Percentiles rank a stretch among this genome's conserved stretches.
Conservation (phyloP, 441 rosid species). For the Brassica hybrid region DNA sequence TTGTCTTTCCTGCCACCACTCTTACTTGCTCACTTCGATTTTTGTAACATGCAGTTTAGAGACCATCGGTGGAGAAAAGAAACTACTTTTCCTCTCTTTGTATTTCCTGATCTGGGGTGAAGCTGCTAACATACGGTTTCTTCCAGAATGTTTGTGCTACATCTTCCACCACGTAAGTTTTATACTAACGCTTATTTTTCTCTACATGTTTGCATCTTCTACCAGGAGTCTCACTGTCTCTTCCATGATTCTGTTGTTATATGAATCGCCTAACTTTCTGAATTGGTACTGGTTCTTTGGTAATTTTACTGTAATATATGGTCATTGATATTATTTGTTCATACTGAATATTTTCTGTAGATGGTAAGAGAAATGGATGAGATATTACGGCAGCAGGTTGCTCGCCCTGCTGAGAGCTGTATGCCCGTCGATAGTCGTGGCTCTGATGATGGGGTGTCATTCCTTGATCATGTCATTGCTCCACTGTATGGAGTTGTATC, state of each 20-base stretch:
- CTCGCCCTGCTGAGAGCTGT: slow-evolving; percentile 88
- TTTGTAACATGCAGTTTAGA: slow-evolving; percentile 69
- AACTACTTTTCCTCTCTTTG: slow-evolving; percentile 76
- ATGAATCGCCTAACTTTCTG: slow-evolving; percentile 19
- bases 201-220: slow-evolving; percentile 6
- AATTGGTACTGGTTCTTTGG: slow-evolving; percentile 5
- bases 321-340: slow-evolving; percentile 19
- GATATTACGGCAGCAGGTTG: slow-evolving; percentile 72
- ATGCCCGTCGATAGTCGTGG: slow-evolving; percentile 65
- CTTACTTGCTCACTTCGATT: slow-evolving; percentile 32
- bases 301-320: background rate
- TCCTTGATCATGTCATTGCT: slow-evolving; percentile 80
- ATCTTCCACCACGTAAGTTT: slow-evolving; percentile 92
- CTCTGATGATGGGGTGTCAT: slow-evolving; percentile 67
- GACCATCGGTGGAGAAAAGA: slow-evolving; percentile 79
- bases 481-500: slow-evolving; percentile 86
- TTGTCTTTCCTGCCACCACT: slow-evolving; percentile 33
- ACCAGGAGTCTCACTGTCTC: background rate
- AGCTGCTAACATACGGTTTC: slow-evolving; percentile 92
- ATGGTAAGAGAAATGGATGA: slow-evolving; percentile 98
- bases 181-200: slow-evolving; percentile 28
- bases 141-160: slow-evolving; percentile 99
- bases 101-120: slow-evolving; percentile 98
- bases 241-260: slow-evolving; percentile 9
- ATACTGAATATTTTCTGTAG: slow-evolving; percentile 46